Evolutionary conservation across 768 basidiomycete species (phyloP).

Genomic region (Suillus americanus): DNA sequence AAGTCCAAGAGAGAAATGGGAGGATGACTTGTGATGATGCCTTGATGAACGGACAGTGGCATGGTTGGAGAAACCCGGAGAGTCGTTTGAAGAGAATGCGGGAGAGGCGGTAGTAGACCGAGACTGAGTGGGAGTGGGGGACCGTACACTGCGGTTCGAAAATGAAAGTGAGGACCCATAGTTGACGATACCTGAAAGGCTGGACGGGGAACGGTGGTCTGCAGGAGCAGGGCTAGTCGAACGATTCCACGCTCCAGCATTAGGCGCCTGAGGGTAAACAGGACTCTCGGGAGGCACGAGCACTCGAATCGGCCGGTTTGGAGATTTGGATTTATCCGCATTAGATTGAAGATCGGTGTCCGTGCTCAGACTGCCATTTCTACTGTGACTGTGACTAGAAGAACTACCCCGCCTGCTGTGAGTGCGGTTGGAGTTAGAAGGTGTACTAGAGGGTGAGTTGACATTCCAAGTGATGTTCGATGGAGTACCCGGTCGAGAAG

Average conservation of each 20-base stretch:
- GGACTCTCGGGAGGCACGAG: constrained; percentile 64
- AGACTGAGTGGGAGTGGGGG: constrained; percentile 69
- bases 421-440: constrained; percentile 23
- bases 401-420: constrained; percentile 31
- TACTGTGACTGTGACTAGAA: constrained; percentile 46
- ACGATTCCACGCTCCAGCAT: constrained; percentile 25
- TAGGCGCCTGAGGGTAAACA: constrained; percentile 35
- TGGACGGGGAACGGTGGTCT: constrained; percentile 45
- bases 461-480: constrained; percentile 76
- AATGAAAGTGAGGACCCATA: constrained; percentile 45
- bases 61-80: constrained; percentile 29
- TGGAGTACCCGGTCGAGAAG: constrained; percentile 57
- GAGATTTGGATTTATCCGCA: constrained; percentile 40
- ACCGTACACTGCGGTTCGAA: constrained; percentile 46
- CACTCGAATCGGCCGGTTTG: constrained; percentile 50
- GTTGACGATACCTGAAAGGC: constrained; percentile 48
- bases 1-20: constrained; percentile 51
- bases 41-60: constrained; percentile 53
- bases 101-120: constrained; percentile 57
- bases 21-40: constrained; percentile 45
- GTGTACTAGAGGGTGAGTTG: constrained; percentile 31
- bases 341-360: constrained; percentile 26
- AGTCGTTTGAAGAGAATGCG: constrained; percentile 33
- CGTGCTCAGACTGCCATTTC: constrained; percentile 60
- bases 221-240: constrained; percentile 28